These are phyloP conservation scores for Suhomyces atakaporum DNA, from an alignment of 1,139 yeast genomes.

Conservation along the genomic window DNA sequence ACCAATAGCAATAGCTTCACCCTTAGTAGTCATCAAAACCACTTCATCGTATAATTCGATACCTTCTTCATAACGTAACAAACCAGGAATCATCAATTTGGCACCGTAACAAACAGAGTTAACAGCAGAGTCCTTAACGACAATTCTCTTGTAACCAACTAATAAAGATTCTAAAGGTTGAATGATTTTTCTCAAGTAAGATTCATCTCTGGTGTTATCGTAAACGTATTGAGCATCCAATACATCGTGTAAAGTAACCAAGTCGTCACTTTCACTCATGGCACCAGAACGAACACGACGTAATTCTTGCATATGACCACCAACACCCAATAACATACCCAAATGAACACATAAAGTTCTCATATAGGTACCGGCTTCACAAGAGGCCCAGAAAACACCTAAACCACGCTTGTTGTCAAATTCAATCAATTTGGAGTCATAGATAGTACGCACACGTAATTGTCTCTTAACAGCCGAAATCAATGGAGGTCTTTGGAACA, in stretches of 20 bases:
- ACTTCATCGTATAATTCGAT: conserved; percentile 97
- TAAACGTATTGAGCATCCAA: conserved; percentile 97
- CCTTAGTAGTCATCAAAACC: conserved; percentile 96
- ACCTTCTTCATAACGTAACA: conserved; percentile 95
- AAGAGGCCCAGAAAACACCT: conserved; percentile 98
- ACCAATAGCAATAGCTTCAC: conserved; percentile 99
- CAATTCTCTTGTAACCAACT: conserved; percentile 94
- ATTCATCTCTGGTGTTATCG: conserved; percentile 96
- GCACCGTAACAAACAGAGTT: conserved; percentile 99
- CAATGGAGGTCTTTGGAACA: conserved; percentile 98
- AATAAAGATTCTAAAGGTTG: conserved; percentile 93
- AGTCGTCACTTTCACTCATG: conserved; percentile 80
- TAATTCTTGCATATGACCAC: conserved; percentile 99
- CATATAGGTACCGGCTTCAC: conserved; percentile 99
- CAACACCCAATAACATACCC: conserved; percentile 97
- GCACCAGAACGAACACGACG: conserved; percentile 99
- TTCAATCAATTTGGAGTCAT: conserved; percentile 92
- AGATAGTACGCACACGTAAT: conserved; percentile 95
- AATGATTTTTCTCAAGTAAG: conserved; percentile 89
- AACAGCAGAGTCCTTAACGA: conserved; percentile 97
- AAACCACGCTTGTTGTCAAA: conserved; percentile 95
- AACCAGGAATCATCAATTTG: conserved; percentile 97
- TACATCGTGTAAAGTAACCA: conserved; percentile 96
- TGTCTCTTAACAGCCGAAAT: conserved; percentile 99
- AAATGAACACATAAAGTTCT: conserved; percentile 98